Evolutionary conservation across 2,329 filamentous ascomycete species (phyloP), one percentile per base, ranked within the genome.

Genomic region (Bisporella sp.): DNA sequence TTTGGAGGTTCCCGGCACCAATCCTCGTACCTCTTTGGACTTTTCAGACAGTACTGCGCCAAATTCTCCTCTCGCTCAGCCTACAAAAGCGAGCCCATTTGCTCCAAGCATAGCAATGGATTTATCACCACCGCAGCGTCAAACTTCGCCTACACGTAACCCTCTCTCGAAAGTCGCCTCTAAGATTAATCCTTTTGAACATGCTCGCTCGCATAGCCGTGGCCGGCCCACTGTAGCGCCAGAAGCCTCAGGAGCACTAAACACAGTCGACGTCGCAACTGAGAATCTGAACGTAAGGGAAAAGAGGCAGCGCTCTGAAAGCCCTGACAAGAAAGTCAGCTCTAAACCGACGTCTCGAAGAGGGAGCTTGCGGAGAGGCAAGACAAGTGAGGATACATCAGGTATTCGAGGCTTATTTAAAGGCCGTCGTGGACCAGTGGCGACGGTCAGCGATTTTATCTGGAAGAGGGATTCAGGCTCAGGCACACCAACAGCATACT

Each of bases 331-430:
- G 52, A 70, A 69, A 54, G 72, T 74, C 29, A 73, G 76, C 50
- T 73, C 64, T 57, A 71, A 69, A 61, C 81, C 71, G 55, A 70
- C 71, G 43, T 72, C 73, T 31, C 28, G 33, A 53, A 69, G 70
- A 53, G 72, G 72, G 21, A 82, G 77, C 60, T 57, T 76, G n/a
- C 72, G 69, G 28, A 65, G 70, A 13, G 71, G 65, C 2, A 64
- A 60, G 49, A 57, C 62, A 29, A 72, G 7, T 7, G 45, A 77
- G 39, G 71, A 77, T 48, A 64, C 68, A 39, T 80, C 79, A 7
- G 81, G 79, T 35, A 73, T 89, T 6, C 80, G 84, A 41, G 82
- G 85, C 5, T 84, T 96, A 45, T 85, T 96, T 68, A 92, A 89
- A 68, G 84, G 83, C 3, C 79, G 82, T 46, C 77, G 86, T 49